phyloP scores from a whole-genome alignment of 371 early-diverging fungal species.

The Circinella umbellata region DNA sequence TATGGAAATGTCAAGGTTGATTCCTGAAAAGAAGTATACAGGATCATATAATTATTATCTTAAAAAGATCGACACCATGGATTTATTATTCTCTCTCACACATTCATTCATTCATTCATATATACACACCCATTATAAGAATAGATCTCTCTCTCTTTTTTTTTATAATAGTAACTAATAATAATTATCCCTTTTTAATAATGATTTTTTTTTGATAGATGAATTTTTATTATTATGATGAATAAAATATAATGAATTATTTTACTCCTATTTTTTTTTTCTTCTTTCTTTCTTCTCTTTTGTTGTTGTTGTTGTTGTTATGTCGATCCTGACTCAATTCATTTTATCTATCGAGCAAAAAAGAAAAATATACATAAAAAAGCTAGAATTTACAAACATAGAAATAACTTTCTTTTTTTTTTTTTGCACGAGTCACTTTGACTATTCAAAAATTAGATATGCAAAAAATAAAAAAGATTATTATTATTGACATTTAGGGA shows the following conservation, averaged over 20 bases:
- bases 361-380: no score
- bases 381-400: no score
- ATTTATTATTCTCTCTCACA: no score
- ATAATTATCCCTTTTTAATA: no score
- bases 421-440: neutral
- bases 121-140: no score
- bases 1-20: conserved; percentile 5
- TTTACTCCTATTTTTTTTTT: no score
- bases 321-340: no score
- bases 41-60: neutral
- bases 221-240: neutral
- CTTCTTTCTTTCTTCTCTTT: neutral
- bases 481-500: conserved; percentile 3
- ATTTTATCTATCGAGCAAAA: no score
- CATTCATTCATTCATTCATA: no score
- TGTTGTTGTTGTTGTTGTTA: no score
- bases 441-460: neutral
- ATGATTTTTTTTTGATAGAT: neutral
- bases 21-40: conserved; percentile 3
- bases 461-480: neutral
- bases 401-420: neutral
- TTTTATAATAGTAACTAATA: no score
- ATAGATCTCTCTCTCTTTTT: no score
- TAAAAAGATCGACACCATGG: neutral
- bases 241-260: neutral